Percentiles rank a stretch among this genome's conserved stretches.
phyloP scores from a whole-genome alignment of 2,329 filamentous ascomycete genomes.

The Talaromyces verruculosus region DNA sequence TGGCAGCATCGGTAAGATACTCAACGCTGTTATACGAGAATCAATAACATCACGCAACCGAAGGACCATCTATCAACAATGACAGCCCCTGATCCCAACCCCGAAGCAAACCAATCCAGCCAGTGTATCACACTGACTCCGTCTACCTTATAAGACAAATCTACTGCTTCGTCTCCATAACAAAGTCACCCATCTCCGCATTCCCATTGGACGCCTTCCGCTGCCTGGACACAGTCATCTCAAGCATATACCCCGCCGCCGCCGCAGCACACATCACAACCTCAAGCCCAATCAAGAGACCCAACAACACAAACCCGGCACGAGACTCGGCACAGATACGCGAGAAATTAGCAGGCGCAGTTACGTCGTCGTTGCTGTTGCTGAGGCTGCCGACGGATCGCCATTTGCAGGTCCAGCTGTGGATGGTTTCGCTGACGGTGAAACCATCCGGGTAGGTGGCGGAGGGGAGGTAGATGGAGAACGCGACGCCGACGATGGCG shows the following conservation, averaged over 20 bases:
- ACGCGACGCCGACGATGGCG: conserved; percentile 34
- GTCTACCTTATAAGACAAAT: not conserved
- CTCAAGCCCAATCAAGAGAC: conserved; percentile 37
- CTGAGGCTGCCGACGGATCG: conserved; percentile 25
- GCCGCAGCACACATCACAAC: conserved; percentile 35
- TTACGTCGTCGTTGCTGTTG: conserved; percentile 20
- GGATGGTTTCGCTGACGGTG: conserved; percentile 37
- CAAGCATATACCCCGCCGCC: conserved; percentile 33
- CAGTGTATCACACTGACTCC: not conserved
- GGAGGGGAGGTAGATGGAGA: conserved; percentile 36
- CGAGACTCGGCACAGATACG: conserved; percentile 40
- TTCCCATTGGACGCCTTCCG: conserved; percentile 23
- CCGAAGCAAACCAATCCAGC: not conserved
- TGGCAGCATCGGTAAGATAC: not conserved
- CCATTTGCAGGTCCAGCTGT: conserved; percentile 46
- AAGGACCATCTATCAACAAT: not conserved
- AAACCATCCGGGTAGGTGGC: conserved; percentile 34
- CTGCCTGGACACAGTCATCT: conserved; percentile 31
- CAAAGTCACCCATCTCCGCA: conserved; percentile 10
- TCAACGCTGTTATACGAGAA: not conserved
- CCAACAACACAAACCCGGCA: conserved; percentile 39
- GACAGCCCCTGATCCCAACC: not conserved
- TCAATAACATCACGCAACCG: not conserved
- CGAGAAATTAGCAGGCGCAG: conserved; percentile 38
- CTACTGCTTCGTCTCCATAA: conserved; percentile 20